Evolutionary conservation across 192 early-diverging fungal species (phyloP).

Genomic region (Lunasporangiospora selenospora): DNA sequence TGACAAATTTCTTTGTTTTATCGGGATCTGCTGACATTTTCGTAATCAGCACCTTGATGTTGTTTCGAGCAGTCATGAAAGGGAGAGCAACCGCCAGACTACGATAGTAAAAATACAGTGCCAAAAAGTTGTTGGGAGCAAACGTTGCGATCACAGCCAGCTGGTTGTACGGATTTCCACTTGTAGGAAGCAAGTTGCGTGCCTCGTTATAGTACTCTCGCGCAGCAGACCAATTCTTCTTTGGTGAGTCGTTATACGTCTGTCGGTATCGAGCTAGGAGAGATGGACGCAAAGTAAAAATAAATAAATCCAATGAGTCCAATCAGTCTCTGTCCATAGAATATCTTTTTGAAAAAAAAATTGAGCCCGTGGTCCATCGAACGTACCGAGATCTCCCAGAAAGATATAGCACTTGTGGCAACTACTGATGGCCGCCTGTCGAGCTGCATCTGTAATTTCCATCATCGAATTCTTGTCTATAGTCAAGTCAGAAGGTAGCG

Average conservation of each 20-base stretch:
- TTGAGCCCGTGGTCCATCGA: background rate
- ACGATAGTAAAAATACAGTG: constrained; percentile 56
- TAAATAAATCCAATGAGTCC: constrained; percentile 1
- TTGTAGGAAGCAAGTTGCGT: constrained; percentile 60
- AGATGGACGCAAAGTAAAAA: background rate
- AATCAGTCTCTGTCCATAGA: constrained; percentile 1
- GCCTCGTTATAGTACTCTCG: constrained; percentile 71
- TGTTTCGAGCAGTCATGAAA: constrained; percentile 56
- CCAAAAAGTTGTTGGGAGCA: constrained; percentile 52
- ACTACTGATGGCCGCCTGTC: constrained; percentile 48
- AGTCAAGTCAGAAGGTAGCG: too few species aligned
- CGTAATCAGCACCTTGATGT: constrained; percentile 49
- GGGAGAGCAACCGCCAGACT: constrained; percentile 55
- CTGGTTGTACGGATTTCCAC: constrained; percentile 78
- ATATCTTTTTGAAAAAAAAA: background rate
- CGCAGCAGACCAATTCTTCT: constrained; percentile 64
- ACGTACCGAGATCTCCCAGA: constrained; percentile 70
- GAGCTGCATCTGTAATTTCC: constrained; percentile 31
- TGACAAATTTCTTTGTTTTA: constrained; percentile 30
- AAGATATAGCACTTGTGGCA: constrained; percentile 65
- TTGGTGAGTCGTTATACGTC: constrained; percentile 56
- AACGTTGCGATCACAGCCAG: constrained; percentile 75
- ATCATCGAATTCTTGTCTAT: constrained; percentile 28
- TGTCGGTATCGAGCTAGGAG: constrained; percentile 67
- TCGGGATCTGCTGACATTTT: constrained; percentile 41